Conservation (phyloP, 2,329 filamentous ascomycete species). For the Exophiala sp. region DNA sequence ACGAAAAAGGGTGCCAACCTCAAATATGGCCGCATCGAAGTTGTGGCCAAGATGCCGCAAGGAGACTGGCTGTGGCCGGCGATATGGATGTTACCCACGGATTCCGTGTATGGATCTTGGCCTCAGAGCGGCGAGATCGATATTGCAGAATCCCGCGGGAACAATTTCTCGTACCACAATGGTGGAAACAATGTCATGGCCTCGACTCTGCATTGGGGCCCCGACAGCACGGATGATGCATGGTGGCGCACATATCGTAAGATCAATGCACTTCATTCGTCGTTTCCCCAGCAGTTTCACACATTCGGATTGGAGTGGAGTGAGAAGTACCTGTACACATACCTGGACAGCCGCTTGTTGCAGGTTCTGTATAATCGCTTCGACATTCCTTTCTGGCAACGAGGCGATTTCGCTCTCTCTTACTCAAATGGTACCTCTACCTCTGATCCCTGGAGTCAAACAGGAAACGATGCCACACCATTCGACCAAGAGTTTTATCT, state of each 20-base stretch:
- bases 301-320: constrained; percentile 83
- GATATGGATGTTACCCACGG: constrained; percentile 83
- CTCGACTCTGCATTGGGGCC: constrained; percentile 79
- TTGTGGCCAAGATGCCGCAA: constrained; percentile 68
- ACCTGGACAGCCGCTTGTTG: constrained; percentile 73
- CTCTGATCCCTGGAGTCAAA: constrained; percentile 61
- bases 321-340: constrained; percentile 83
- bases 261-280: constrained; percentile 69
- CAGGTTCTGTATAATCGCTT: constrained; percentile 80
- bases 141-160: constrained; percentile 75
- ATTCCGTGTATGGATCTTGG: constrained; percentile 71
- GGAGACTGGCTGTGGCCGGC: constrained; percentile 90
- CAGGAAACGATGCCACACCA: constrained; percentile 61
- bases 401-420: constrained; percentile 63
- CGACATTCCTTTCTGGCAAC: constrained; percentile 63
- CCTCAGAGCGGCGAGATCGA: constrained; percentile 80
- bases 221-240: constrained; percentile 65
- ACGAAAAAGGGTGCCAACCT: constrained; percentile 68
- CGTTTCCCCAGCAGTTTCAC: constrained; percentile 67
- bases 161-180: constrained; percentile 71
- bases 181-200: constrained; percentile 79
- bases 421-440: constrained; percentile 65
- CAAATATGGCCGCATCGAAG: constrained; percentile 78
- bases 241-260: constrained; percentile 85
- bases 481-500: constrained; percentile 76